Base-by-base conservation (phyloP, 148 eudicot species). In the Nepenthes mirabilis region DNA sequence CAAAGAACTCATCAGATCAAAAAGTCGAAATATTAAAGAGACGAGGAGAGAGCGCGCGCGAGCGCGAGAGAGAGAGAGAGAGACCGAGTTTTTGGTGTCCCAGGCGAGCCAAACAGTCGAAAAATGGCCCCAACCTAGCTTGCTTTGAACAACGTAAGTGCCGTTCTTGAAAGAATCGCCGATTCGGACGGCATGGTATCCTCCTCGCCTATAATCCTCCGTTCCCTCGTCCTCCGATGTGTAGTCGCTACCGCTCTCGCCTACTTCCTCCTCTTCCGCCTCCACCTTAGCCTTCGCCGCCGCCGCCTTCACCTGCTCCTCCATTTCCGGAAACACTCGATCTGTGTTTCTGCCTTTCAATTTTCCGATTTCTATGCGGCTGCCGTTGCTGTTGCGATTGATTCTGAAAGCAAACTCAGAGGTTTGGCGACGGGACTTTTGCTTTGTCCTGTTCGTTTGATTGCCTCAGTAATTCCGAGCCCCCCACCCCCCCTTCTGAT, bases 101-200 rank as follows among this genome's bases (percentile, higher is more conserved):
- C 82, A 85, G 62, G 96, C 85, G 48, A 89, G 93, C 96, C 96
- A 89, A 67, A 89, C 96, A 62, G 93, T 85, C 58, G 96, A 89
- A 69, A 89, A 89, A 64, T 89, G 89, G 23, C 96, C 91, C 96
- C 96, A 89, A 14, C 96, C 96, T 52, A 89, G 96, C 76, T 89
- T 89, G 63, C 69, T 59, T 68, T 85, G 96, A n/a, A 80, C 87
- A 43, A 85, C 73, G 60, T 83, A 89, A 52, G 88, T 75, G 6
- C 80, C 85, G 56, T 76, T 73, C 63, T 75, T 81, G 67, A 89
- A 89, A 11, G 78, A 61, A 43, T 89, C 97, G 6, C 85, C 93
- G 50, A 85, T 58, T 53, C 76, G 68, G 36, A 89, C 93, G 1
- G 79, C 77, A 58, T 89, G 90, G 68, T 85, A 89, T 2, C 97